A percentile compares a stretch with the other conserved stretches of the same genome.
These are phyloP conservation scores for Leccinum subtestaceum DNA, from an alignment of 768 basidiomycete genomes.

Conservation along the genomic window DNA sequence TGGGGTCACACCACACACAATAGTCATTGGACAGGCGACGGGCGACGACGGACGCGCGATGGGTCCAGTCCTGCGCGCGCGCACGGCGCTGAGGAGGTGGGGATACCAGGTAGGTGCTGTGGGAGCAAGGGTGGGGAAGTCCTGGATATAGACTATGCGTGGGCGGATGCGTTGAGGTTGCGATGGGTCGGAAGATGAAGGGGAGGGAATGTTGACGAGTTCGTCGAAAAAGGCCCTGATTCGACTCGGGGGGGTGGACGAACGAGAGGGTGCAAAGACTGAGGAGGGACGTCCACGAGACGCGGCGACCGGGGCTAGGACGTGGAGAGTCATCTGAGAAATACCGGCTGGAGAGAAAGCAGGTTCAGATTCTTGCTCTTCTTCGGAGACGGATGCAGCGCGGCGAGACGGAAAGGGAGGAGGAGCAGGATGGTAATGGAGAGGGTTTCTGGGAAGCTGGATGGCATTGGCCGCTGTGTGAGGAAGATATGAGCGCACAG, in stretches of 20 bases:
- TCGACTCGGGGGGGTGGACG: constrained; percentile 49
- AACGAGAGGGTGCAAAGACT: constrained; percentile 37
- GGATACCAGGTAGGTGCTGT: constrained; percentile 80
- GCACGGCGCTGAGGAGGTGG: constrained; percentile 73
- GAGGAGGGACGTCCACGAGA: constrained; percentile 36
- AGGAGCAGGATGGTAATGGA: constrained; percentile 54
- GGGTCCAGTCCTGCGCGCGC: constrained; percentile 66
- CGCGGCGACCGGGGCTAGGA: constrained; percentile 35
- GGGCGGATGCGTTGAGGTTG: constrained; percentile 40
- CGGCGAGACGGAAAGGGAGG: constrained; percentile 28
- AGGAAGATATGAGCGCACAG: constrained; percentile 7
- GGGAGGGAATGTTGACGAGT: constrained; percentile 60
- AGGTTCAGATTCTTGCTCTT: constrained; percentile 50
- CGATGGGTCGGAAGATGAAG: constrained; percentile 26
- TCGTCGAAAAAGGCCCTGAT: constrained; percentile 74
- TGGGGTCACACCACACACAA: constrained; percentile 87
- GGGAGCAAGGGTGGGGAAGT: constrained; percentile 72
- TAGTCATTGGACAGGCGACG: constrained; percentile 67
- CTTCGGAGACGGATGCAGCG: constrained; percentile 30
- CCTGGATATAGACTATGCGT: constrained; percentile 81
- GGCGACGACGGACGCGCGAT: constrained; percentile 58
- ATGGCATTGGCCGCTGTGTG: constrained; percentile 63
- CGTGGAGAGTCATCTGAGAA: constrained; percentile 48
- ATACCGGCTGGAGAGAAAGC: constrained; percentile 37
- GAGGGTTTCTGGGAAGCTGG: constrained; percentile 68